Evolutionary conservation across 2,329 filamentous ascomycete species (phyloP), one percentile per base, ranked within the genome.

Genomic region (Tolypocladium sp.): DNA sequence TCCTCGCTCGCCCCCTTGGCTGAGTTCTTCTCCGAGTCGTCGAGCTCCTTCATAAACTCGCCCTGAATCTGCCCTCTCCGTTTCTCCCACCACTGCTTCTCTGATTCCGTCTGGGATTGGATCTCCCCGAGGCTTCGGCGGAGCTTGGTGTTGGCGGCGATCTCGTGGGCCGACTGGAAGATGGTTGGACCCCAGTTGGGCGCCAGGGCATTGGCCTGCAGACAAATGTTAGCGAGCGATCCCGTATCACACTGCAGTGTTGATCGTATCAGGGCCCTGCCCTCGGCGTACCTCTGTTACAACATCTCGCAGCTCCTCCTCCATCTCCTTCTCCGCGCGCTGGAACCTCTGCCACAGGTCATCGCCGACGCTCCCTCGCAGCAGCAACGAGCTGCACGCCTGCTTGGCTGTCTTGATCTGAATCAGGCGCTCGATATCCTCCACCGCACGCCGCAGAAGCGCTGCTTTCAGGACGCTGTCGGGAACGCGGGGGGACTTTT

Each of bases 81-180:
- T 79, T 90, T 90, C 71, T 91, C 90, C 94, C 94, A 99, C 91
- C 92, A 96, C 69, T 88, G 82, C 76, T 89, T 90, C 76, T 97
- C 94, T 46, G 85, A 78, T 12, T 83, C 80, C 2, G 86, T 79
- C 68, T 90, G 88, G 35, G 79, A 77, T 67, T 92, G 86, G 60
- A 96, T 85, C 63, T 92, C 88, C 54, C 87, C 83, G 25, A 96
- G 81, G 56, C 87, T 84, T 64, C 87, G 81, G 65, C 91, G 89
- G 69, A 96, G 82, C 54, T 86, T 77, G 49, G 84, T 83, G 76
- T 97, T 97, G 70, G 91, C 88, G 60, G 89, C 86, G 75, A 99
- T 97, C 75, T 99, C 94, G 75, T 96, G 96, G 58, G 94, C 94
- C 53, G 90, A 92, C 75, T 99, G 94, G 83, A 99, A 99, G 73